Conservation (phyloP, 371 early-diverging fungal genomes). For the Mortierella sp. region DNA sequence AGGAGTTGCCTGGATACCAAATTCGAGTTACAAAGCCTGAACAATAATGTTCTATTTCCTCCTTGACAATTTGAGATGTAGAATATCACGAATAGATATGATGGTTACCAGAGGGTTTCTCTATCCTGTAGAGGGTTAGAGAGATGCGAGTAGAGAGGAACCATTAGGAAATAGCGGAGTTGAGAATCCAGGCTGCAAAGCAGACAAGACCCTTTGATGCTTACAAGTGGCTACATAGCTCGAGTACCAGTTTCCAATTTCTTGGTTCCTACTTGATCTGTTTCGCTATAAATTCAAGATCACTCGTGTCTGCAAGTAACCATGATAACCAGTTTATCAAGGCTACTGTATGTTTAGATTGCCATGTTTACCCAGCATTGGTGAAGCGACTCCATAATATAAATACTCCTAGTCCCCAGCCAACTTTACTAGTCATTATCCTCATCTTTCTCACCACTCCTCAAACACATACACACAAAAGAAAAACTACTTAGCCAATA, state of each 20-base stretch:
- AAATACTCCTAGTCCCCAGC: background rate
- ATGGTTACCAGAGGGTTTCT: background rate
- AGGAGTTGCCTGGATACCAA: too few relatives aligned
- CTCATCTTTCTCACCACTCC: background rate
- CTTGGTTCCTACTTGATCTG: background rate
- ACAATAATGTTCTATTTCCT: background rate
- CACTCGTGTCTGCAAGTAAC: background rate
- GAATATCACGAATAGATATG: background rate
- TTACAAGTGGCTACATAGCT: background rate
- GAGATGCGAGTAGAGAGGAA: background rate
- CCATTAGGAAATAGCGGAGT: background rate
- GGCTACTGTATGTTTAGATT: background rate
- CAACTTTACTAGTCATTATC: background rate
- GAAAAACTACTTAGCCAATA: background rate
- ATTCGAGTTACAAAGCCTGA: background rate
- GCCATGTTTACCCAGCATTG: background rate
- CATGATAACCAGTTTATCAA: background rate
- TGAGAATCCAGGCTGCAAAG: background rate
- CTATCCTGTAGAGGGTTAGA: background rate
- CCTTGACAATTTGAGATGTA: constrained; percentile 3
- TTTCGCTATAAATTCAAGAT: background rate
- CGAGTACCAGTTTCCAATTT: background rate
- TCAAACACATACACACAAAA: background rate
- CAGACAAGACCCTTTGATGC: background rate
- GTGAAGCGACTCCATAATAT: background rate